phyloP scores from a whole-genome alignment of 2,329 filamentous ascomycete genomes.

The Apiospora rasikravindrae region DNA sequence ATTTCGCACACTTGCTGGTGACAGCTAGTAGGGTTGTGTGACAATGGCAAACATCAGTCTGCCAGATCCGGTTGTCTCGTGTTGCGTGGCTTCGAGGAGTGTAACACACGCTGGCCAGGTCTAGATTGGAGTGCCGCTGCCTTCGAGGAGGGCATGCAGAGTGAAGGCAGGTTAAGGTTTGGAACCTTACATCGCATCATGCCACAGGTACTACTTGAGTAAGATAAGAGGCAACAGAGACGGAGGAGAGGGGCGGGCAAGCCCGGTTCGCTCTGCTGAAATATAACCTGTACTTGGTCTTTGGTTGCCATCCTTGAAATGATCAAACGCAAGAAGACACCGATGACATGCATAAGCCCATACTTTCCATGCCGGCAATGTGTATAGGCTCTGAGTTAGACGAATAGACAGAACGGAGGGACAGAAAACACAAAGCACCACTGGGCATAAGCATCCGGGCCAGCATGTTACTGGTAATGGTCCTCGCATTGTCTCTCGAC shows the following conservation, averaged over 20 bases:
- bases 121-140: not conserved
- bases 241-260: not conserved
- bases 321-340: not conserved
- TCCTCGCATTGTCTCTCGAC: not conserved
- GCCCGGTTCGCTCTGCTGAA: not conserved
- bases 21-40: not conserved
- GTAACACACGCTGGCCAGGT: not conserved
- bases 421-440: too few relatives aligned
- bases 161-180: not conserved
- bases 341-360: not conserved
- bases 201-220: too few relatives aligned
- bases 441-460: too few relatives aligned
- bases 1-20: not conserved
- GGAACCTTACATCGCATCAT: too few relatives aligned
- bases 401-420: too few relatives aligned
- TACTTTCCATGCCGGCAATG: not conserved
- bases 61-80: not conserved
- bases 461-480: not conserved
- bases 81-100: not conserved
- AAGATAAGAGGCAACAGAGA: not conserved
- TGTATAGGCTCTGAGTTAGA: too few relatives aligned
- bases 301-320: not conserved
- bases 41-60: not conserved
- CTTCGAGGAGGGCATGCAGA: not conserved
- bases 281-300: not conserved